A percentile compares a stretch with the other conserved stretches of the same genome.
These are phyloP conservation scores for Pythium phragmitis DNA, from an alignment of 352 stramenopile genomes.

Conservation along the genomic window DNA sequence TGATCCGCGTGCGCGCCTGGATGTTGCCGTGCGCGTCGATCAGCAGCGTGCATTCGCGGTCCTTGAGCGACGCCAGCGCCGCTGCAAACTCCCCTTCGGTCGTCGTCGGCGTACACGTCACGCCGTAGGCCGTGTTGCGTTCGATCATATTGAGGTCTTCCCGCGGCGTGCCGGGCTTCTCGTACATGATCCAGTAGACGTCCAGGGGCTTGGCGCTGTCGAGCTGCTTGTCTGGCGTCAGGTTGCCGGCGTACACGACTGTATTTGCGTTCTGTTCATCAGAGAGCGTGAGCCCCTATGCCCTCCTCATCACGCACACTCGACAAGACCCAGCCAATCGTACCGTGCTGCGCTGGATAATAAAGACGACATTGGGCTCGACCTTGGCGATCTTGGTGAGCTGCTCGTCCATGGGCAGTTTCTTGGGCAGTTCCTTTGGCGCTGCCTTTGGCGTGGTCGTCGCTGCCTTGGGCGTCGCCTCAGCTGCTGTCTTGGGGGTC, in stretches of 20 bases:
- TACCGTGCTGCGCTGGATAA: slow-evolving; percentile 87
- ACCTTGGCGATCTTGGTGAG: slow-evolving; percentile 64
- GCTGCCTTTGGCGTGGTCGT: slow-evolving; percentile 29
- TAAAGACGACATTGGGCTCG: slow-evolving; percentile 78
- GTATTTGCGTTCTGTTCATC: slow-evolving; percentile 73
- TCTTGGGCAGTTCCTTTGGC: slow-evolving; percentile 32
- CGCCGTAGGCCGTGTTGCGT: slow-evolving; percentile 79
- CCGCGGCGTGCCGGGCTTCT: slow-evolving; percentile 60
- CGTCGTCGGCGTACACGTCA: slow-evolving; percentile 36
- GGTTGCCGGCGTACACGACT: slow-evolving; percentile 69
- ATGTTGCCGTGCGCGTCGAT: slow-evolving; percentile 59
- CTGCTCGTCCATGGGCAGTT: slow-evolving; percentile 65
- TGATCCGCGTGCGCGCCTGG: slow-evolving; percentile 68
- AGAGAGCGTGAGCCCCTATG: background rate
- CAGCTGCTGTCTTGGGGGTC: slow-evolving; percentile 6
- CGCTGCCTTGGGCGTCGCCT: slow-evolving; percentile 7
- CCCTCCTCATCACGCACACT: background rate
- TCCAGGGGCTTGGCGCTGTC: slow-evolving; percentile 63
- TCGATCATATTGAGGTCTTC: slow-evolving; percentile 88
- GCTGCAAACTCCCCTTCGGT: slow-evolving; percentile 44
- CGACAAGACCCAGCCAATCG: slow-evolving; percentile 15
- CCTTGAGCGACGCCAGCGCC: slow-evolving; percentile 62
- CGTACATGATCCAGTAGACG: slow-evolving; percentile 88
- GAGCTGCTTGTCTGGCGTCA: slow-evolving; percentile 43
- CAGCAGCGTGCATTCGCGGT: slow-evolving; percentile 60